Conservation (phyloP, 148 eudicot genomes). For the Camellia sinensis region DNA sequence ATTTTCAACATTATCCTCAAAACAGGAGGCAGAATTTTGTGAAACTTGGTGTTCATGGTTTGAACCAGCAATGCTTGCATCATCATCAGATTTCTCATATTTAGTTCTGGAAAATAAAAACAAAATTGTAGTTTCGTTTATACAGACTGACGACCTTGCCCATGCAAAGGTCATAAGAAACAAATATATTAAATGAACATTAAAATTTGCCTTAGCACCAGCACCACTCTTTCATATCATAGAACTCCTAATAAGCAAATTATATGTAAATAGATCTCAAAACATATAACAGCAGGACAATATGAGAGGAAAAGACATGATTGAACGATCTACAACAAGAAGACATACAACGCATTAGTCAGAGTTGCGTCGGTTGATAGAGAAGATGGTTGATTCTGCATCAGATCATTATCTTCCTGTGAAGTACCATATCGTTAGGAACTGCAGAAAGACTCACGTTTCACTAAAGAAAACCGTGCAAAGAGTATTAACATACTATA, state of each 20-base stretch:
- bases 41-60: conserved; percentile 34
- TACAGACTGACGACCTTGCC: background rate
- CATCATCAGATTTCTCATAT: conserved; percentile 52
- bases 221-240: background rate
- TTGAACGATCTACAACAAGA: background rate
- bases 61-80: conserved; percentile 36
- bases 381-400: conserved; percentile 17
- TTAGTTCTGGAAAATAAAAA: conserved; percentile 26
- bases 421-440: conserved; percentile 14
- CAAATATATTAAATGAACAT: background rate
- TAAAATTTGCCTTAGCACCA: background rate
- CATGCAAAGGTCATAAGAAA: background rate
- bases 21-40: conserved; percentile 34
- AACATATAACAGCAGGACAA: background rate
- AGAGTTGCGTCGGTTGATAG: conserved; percentile 25
- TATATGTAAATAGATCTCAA: background rate
- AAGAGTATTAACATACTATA: conserved; percentile 24
- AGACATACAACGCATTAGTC: conserved; percentile 37
- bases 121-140: background rate
- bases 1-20: conserved; percentile 23
- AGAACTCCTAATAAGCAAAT: background rate
- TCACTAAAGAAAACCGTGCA: background rate
- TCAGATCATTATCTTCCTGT: conserved; percentile 48
- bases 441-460: background rate
- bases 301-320: background rate